Evolutionary conservation across 2,329 filamentous ascomycete genomes (phyloP).

Genomic region (Xylaria sp.): DNA sequence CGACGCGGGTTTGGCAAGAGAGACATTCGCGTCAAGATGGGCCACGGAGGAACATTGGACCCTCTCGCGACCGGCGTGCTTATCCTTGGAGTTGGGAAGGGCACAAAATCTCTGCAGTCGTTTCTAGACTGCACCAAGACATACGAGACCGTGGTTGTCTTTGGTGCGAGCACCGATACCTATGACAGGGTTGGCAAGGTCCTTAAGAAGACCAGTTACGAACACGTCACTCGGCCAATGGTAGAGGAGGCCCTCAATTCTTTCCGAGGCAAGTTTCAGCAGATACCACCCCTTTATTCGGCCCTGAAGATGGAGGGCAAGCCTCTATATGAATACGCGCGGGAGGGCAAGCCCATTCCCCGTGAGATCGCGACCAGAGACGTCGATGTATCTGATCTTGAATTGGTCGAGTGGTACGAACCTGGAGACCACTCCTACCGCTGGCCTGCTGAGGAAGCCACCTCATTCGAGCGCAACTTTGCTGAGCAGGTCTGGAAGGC

Average conservation of each 20-base stretch:
- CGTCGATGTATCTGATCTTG: constrained; percentile 76
- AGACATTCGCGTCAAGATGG: constrained; percentile 80
- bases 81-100: constrained; percentile 82
- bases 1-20: constrained; percentile 61
- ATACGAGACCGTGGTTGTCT: constrained; percentile 87
- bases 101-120: constrained; percentile 77
- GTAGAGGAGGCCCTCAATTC: constrained; percentile 75
- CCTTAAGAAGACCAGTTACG: constrained; percentile 72
- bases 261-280: constrained; percentile 83
- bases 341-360: constrained; percentile 84
- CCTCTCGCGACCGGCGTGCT: constrained; percentile 92
- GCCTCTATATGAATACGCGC: constrained; percentile 92
- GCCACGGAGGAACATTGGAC: constrained; percentile 93
- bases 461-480: constrained; percentile 72
- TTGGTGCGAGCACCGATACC: constrained; percentile 89
- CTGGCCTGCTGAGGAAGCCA: constrained; percentile 81
- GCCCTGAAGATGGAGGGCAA: constrained; percentile 93
- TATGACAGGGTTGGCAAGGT: constrained; percentile 89
- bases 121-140: constrained; percentile 91
- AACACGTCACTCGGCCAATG: constrained; percentile 76
- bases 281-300: constrained; percentile 90
- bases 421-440: constrained; percentile 77
- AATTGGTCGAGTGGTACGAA: constrained; percentile 83
- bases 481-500: constrained; percentile 72
- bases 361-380: constrained; percentile 79